Evolutionary conservation across 1,139 yeast species (phyloP).

Genomic region (Nematodospora anomalae): DNA sequence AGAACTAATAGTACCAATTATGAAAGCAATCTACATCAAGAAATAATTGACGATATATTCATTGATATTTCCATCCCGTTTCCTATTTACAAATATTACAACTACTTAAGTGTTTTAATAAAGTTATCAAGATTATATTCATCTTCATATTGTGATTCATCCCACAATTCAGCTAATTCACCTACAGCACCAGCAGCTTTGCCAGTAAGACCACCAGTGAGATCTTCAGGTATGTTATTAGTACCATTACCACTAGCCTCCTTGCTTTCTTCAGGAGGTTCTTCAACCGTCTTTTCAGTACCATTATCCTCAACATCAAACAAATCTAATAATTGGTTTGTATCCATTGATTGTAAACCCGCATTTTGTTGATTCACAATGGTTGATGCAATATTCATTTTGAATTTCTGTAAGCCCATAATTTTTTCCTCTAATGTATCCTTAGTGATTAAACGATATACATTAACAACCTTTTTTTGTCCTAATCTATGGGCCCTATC

Average conservation of each 20-base stretch:
- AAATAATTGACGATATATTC: slow-evolving; percentile 1
- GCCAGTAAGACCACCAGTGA: slow-evolving; percentile 61
- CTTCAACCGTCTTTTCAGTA: slow-evolving; percentile 37
- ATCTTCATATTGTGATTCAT: slow-evolving; percentile 91
- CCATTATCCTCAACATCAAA: slow-evolving; percentile 72
- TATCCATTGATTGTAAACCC: slow-evolving; percentile 94
- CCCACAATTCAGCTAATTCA: slow-evolving; percentile 95
- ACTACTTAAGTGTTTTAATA: slow-evolving; percentile 68
- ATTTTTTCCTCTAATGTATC: slow-evolving; percentile 95
- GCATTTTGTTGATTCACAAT: slow-evolving; percentile 96
- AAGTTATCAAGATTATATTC: slow-evolving; percentile 93
- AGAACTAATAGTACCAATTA: too few relatives aligned
- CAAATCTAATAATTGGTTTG: slow-evolving; percentile 87
- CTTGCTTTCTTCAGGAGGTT: slow-evolving; percentile 8
- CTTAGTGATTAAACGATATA: slow-evolving; percentile 87
- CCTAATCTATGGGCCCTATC: slow-evolving; percentile 98
- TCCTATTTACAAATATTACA: too few relatives aligned
- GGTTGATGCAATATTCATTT: slow-evolving; percentile 94
- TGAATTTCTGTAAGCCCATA: slow-evolving; percentile 97
- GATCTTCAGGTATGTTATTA: slow-evolving; percentile 47
- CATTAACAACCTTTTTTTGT: slow-evolving; percentile 95
- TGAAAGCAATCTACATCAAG: too few relatives aligned
- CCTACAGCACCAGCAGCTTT: slow-evolving; percentile 75
- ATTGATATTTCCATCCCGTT: too few relatives aligned
- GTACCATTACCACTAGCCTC: slow-evolving; percentile 21